A percentile compares a stretch with the other conserved stretches of the same genome.
Conservation (phyloP, 1,284 basidiomycete species). For the Ganoderma boninense region DNA sequence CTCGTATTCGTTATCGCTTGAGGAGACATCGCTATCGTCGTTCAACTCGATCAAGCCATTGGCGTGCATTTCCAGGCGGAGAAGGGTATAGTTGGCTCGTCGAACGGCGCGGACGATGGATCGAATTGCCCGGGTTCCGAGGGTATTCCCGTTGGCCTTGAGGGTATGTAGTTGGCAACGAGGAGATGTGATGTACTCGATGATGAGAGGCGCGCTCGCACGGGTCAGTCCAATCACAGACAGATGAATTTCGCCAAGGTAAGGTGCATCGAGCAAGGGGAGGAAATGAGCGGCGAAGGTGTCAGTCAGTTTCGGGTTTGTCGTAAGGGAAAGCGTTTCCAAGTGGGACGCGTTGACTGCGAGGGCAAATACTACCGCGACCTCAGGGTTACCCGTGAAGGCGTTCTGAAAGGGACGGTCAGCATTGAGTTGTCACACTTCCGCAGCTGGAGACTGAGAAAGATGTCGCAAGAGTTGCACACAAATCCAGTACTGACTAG, state of each 20-base stretch:
- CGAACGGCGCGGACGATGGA: slow-evolving; percentile 56
- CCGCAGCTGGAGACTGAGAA: neutral
- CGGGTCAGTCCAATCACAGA: slow-evolving; percentile 61
- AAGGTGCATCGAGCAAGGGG: slow-evolving; percentile 52
- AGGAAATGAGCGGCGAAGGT: slow-evolving; percentile 60
- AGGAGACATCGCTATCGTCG: slow-evolving; percentile 36
- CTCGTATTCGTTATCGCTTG: slow-evolving; percentile 37
- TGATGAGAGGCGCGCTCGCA: slow-evolving; percentile 51
- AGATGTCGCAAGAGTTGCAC: no score
- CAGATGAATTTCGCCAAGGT: slow-evolving; percentile 63
- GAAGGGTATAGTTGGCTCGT: slow-evolving; percentile 58
- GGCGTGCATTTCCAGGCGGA: slow-evolving; percentile 59
- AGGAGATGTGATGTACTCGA: slow-evolving; percentile 59
- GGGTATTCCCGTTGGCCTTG: slow-evolving; percentile 63
- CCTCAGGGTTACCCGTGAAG: slow-evolving; percentile 48
- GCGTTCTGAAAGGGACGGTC: slow-evolving; percentile 47
- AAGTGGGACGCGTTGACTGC: slow-evolving; percentile 60
- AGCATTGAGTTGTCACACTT: neutral
- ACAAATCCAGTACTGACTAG: no score
- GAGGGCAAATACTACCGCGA: slow-evolving; percentile 47
- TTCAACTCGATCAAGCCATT: slow-evolving; percentile 47
- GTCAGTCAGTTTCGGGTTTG: slow-evolving; percentile 55
- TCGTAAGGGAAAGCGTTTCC: slow-evolving; percentile 53
- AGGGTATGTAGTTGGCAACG: slow-evolving; percentile 60
- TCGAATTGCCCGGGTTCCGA: slow-evolving; percentile 55